Conservation (phyloP, 1,284 basidiomycete species). For the Ustilago nuda region DNA sequence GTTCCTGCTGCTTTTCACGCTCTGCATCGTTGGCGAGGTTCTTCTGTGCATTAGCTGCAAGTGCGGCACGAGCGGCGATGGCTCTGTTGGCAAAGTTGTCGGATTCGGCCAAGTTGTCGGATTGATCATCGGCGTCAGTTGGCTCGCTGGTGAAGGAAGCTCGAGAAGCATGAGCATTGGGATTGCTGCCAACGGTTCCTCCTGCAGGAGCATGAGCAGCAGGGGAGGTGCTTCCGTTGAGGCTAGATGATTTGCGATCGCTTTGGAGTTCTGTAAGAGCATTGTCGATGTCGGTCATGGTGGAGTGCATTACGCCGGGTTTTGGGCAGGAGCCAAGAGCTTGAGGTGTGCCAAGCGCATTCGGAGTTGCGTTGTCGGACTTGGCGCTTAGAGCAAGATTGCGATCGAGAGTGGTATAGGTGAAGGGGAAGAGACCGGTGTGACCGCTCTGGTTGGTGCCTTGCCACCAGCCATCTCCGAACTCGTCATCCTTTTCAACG, state of each 20-base stretch:
- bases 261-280: constrained; percentile 63
- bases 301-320: constrained; percentile 64
- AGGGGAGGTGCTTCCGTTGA: constrained; percentile 11
- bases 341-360: constrained; percentile 41
- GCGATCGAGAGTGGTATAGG: constrained; percentile 76
- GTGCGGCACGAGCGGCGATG: constrained; percentile 62
- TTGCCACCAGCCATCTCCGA: constrained; percentile 99
- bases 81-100: constrained; percentile 51
- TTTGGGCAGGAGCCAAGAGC: constrained; percentile 11
- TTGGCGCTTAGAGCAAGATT: constrained; percentile 50
- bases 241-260: constrained; percentile 26
- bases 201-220: not conserved
- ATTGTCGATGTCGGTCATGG: constrained; percentile 68
- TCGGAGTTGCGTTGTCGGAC: constrained; percentile 34
- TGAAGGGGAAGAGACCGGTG: constrained; percentile 88
- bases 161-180: constrained; percentile 31
- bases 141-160: constrained; percentile 54
- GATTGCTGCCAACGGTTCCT: constrained; percentile 17
- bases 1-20: constrained; percentile 52
- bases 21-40: constrained; percentile 54
- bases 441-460: constrained; percentile 86
- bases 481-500: constrained; percentile 91
- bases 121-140: constrained; percentile 49
- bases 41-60: constrained; percentile 65
- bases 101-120: constrained; percentile 46